Conservation (phyloP, 2,329 filamentous ascomycete species). For the Stagonosporopsis rhizophila region DNA sequence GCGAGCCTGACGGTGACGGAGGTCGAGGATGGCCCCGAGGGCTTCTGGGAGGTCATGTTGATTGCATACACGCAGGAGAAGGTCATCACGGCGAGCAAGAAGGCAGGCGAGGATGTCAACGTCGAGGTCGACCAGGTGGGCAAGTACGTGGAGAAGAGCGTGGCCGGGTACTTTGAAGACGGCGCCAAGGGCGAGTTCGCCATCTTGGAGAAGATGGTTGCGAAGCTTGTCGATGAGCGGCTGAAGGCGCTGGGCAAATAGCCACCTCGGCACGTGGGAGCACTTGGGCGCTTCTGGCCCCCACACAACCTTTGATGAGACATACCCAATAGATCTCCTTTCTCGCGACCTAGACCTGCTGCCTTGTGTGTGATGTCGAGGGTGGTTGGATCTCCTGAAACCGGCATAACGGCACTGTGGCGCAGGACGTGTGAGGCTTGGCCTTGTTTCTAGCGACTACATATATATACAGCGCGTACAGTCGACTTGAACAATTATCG, state of each 20-base stretch:
- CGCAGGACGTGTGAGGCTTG: slow-evolving; percentile 45
- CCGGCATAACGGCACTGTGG: slow-evolving; percentile 31
- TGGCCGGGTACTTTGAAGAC: slow-evolving; percentile 77
- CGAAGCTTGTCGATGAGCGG: slow-evolving; percentile 76
- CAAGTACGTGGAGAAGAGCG: slow-evolving; percentile 89
- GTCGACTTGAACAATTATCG: background rate
- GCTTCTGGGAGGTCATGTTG: slow-evolving; percentile 95
- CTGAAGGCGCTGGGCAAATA: slow-evolving; percentile 55
- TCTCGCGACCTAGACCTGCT: background rate
- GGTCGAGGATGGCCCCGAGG: slow-evolving; percentile 79
- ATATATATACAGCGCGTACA: slow-evolving; percentile 27
- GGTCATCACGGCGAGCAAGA: slow-evolving; percentile 82
- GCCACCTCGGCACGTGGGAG: slow-evolving; percentile 5
- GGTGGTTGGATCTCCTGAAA: slow-evolving; percentile 27
- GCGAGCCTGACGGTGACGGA: slow-evolving; percentile 91
- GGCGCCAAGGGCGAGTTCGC: slow-evolving; percentile 59
- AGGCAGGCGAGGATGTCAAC: slow-evolving; percentile 81
- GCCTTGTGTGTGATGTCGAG: slow-evolving; percentile 25
- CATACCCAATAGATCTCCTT: slow-evolving; percentile 13
- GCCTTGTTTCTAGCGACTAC: slow-evolving; percentile 25
- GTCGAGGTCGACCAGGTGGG: slow-evolving; percentile 90
- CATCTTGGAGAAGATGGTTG: slow-evolving; percentile 62
- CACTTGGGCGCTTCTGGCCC: background rate
- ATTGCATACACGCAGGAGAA: slow-evolving; percentile 96
- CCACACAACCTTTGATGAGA: background rate